A percentile compares a stretch with the other conserved stretches of the same genome.
Evolutionary conservation across 2,329 filamentous ascomycete genomes (phyloP).

Genomic region (Fusarium circinatum): DNA sequence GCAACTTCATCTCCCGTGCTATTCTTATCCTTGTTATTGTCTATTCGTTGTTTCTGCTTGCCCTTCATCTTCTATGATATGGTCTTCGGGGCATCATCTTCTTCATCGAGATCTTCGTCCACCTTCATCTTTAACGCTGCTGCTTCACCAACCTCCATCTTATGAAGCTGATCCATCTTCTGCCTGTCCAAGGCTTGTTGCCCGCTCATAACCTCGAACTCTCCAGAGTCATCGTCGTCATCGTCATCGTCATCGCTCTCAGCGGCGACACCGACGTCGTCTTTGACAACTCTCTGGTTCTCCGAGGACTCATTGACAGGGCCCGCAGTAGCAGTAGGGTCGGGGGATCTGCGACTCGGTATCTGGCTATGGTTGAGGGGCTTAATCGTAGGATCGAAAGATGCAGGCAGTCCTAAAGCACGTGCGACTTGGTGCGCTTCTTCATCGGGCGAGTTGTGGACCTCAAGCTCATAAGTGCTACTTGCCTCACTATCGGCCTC

Average conservation of each 20-base stretch:
- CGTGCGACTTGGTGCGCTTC: constrained; percentile 73
- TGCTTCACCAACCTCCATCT: constrained; percentile 70
- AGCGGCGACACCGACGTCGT: constrained; percentile 47
- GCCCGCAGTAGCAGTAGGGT: constrained; percentile 25
- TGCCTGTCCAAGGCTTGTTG: constrained; percentile 56
- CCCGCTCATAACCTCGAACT: constrained; percentile 59
- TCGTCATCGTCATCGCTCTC: constrained; percentile 52
- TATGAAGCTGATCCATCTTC: constrained; percentile 63
- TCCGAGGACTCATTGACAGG: constrained; percentile 27
- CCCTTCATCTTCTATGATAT: constrained; percentile 48
- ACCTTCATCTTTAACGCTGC: constrained; percentile 58
- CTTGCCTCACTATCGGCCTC: constrained; percentile 67
- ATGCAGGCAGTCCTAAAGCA: constrained; percentile 69
- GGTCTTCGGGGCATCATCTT: constrained; percentile 47
- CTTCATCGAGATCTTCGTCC: constrained; percentile 53
- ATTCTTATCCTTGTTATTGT: background rate
- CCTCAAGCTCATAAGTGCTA: constrained; percentile 65
- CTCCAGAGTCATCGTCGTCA: constrained; percentile 53
- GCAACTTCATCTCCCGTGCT: background rate
- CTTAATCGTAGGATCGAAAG: constrained; percentile 72
- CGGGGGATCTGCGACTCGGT: constrained; percentile 19
- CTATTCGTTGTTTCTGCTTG: background rate
- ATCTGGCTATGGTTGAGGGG: constrained; percentile 54
- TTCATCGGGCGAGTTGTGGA: constrained; percentile 65
- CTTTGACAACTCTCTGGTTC: constrained; percentile 37